Conservation (phyloP, 78 protist species). For the Dictyostelium capitatum region DNA sequence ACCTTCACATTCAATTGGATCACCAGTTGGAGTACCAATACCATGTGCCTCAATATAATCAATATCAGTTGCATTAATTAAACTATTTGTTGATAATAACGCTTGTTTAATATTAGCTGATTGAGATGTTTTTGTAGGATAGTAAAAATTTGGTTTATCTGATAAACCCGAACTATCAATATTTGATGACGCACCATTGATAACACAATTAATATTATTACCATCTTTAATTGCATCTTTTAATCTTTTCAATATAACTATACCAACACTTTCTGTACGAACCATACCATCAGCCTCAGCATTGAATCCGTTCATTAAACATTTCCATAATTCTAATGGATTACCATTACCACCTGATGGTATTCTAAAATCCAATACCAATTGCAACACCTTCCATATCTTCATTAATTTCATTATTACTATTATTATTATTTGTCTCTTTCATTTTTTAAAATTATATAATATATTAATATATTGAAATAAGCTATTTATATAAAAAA, state of each 20-base stretch:
- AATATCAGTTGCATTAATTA: not conserved
- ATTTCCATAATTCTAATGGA: too few species aligned
- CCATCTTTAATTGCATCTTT: constrained; percentile 28
- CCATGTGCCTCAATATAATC: constrained; percentile 89
- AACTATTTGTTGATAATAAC: constrained; percentile 1
- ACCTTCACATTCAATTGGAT: constrained; percentile 84
- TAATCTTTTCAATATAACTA: constrained; percentile 52
- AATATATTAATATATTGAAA: too few species aligned
- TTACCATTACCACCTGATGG: too few species aligned
- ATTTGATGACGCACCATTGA: constrained; percentile 1
- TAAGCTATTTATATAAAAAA: too few species aligned
- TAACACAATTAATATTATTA: not conserved
- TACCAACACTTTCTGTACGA: constrained; percentile 86
- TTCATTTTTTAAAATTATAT: too few species aligned
- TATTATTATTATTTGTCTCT: too few species aligned
- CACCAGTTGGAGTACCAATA: constrained; percentile 91
- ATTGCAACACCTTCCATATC: too few species aligned
- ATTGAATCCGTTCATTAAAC: too few species aligned
- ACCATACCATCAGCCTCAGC: constrained; percentile 88
- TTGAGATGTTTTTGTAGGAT: constrained; percentile 8
- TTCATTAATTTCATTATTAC: too few species aligned
- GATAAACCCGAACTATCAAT: constrained; percentile 16
- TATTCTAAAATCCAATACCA: too few species aligned
- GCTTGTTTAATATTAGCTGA: not conserved
- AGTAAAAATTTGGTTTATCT: constrained; percentile 4